These are phyloP conservation scores for Trypethelium eluteriae DNA, from an alignment of 495 filamentous ascomycete species.

Conservation along the genomic window DNA sequence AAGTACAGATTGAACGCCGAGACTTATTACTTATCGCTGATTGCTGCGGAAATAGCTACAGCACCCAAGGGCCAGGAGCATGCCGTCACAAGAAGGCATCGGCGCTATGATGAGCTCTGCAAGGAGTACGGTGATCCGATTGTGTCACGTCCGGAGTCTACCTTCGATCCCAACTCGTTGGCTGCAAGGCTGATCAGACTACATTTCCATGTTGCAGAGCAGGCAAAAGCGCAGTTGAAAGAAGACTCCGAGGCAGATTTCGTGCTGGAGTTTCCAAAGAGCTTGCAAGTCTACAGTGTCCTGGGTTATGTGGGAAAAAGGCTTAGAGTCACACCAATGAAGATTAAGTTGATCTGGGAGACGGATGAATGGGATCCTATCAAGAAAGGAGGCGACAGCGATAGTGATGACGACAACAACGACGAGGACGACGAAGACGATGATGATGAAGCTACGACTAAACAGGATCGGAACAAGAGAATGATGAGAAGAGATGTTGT, in stretches of 20 bases:
- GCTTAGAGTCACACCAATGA: slow-evolving; percentile 57
- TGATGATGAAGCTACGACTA: slow-evolving; percentile 27
- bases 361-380: slow-evolving; percentile 80
- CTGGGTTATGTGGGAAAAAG: slow-evolving; percentile 67
- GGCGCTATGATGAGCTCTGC: slow-evolving; percentile 65
- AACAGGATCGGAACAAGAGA: slow-evolving; percentile 39
- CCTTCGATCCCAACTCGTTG: slow-evolving; percentile 58
- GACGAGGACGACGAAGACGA: slow-evolving; percentile 46
- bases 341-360: slow-evolving; percentile 64
- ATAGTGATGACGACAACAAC: slow-evolving; percentile 52
- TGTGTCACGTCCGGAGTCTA: slow-evolving; percentile 40
- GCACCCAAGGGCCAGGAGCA: slow-evolving; percentile 48
- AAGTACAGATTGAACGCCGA: slow-evolving; percentile 79
- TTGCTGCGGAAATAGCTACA: slow-evolving; percentile 63
- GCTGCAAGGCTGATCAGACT: slow-evolving; percentile 65
- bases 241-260: background rate
- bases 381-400: slow-evolving; percentile 45
- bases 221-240: slow-evolving; percentile 31
- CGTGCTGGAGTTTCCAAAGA: slow-evolving; percentile 58
- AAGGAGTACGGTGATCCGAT: slow-evolving; percentile 58
- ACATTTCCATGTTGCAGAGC: slow-evolving; percentile 46
- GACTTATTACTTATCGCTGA: slow-evolving; percentile 79
- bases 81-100: slow-evolving; percentile 52
- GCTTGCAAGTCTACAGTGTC: slow-evolving; percentile 70
- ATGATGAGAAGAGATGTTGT: slow-evolving; percentile 68